Base-by-base conservation (phyloP, 805 yeast species). In the Clavispora phyllophila region DNA sequence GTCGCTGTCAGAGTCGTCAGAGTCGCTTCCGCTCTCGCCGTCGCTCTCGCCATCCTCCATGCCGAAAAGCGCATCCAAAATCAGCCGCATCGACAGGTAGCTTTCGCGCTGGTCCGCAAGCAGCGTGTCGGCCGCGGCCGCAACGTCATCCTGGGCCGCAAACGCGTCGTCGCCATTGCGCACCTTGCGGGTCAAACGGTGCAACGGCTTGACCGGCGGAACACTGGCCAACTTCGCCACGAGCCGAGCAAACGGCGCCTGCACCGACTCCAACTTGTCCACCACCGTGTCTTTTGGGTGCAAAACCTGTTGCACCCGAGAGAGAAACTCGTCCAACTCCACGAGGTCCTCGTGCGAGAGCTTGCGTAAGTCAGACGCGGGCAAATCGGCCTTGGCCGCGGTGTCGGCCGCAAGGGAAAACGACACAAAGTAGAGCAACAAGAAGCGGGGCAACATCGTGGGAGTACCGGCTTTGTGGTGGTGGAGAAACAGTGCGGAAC, bases 261-360 rank as follows among this genome's bases (percentile, higher is more conserved):
- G 33, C 33, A 29, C 33, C 33, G 33, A 29, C 20, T 29, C 33
- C 33, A 29, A 29, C 33, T 29, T 29, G 20, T 29, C 33, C 20
- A 29, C 33, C 33, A 29, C 33, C 13, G 33, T 29, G 20, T 29
- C 33, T 13, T 29, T 29, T 8, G 33, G 33, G 33, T 29, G 33
- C 33, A 29, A 29, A 15, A 29, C 33, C 20, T 29, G 33, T 17
- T 29, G 33, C n/a, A 29, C 33, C 5, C 33, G 33, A 10, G 33
- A 15, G n/a, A 29, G 20, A 10, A 29, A 29, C 33, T 29, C 20
- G 20, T 29, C 33, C 33, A 29, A 29, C 20, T 29, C 33, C 33
- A 29, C 19, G 7, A 29, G 20, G 13, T 29, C 33, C 13, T 29
- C 33, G 13, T 29, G 17, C 19, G 33, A 29, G 20, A 29, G 33